Evolutionary conservation across 441 rosid species (phyloP).

Genomic region (Erodium moschatum): DNA sequence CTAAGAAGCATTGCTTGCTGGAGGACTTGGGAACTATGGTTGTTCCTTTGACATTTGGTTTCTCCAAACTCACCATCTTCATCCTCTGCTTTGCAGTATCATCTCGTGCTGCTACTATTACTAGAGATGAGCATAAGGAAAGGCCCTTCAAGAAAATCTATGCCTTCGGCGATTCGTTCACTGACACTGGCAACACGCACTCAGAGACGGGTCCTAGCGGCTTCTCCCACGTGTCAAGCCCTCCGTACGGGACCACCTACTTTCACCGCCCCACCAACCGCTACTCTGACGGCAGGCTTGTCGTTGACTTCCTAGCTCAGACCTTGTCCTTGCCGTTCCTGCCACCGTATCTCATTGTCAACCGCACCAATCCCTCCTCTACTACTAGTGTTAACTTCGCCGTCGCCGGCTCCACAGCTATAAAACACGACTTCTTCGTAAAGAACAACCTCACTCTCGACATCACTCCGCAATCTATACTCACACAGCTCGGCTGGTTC

Average conservation of each 20-base stretch:
- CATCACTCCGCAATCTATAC: slow-evolving; percentile 62
- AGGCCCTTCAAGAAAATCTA: slow-evolving; percentile 55
- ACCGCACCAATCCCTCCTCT: background rate
- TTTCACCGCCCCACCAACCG: slow-evolving; percentile 74
- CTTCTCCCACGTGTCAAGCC: slow-evolving; percentile 62
- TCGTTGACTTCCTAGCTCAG: slow-evolving; percentile 74
- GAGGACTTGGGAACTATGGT: background rate
- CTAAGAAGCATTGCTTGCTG: background rate
- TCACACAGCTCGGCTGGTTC: slow-evolving; percentile 69
- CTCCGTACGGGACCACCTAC: slow-evolving; percentile 70
- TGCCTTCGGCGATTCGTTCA: slow-evolving; percentile 88
- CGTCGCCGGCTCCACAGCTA: slow-evolving; percentile 58
- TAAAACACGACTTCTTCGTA: slow-evolving; percentile 61
- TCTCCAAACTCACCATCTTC: background rate
- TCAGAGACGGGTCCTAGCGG: slow-evolving; percentile 55
- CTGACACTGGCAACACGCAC: slow-evolving; percentile 88
- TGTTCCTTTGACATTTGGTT: background rate
- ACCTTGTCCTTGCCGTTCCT: slow-evolving; percentile 53
- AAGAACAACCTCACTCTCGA: slow-evolving; percentile 62
- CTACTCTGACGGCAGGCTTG: slow-evolving; percentile 81
- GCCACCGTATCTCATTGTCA: slow-evolving; percentile 49
- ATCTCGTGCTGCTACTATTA: background rate
- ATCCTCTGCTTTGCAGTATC: background rate
- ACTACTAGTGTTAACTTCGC: slow-evolving; percentile 58
- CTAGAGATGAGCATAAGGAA: background rate